Conservation (phyloP, 2,329 filamentous ascomycete species). For the Pezicula radicicola region DNA sequence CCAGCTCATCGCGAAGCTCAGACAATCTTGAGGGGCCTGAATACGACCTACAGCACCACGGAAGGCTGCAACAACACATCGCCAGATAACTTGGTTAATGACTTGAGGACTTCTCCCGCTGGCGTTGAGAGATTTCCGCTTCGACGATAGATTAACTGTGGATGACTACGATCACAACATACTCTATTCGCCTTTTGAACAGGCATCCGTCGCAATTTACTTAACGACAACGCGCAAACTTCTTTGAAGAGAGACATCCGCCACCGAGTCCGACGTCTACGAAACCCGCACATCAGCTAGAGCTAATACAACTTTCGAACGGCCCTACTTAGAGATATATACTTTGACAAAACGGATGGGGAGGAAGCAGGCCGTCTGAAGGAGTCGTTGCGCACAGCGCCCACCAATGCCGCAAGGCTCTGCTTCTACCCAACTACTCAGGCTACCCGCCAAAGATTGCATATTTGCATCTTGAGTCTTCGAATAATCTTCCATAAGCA, state of each 20-base stretch:
- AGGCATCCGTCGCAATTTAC: background rate
- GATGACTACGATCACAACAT: background rate
- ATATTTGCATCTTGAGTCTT: constrained; percentile 6
- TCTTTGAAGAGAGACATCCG: background rate
- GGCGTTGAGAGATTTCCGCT: constrained; percentile 4
- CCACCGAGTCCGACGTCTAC: background rate
- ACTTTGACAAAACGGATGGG: constrained; percentile 13
- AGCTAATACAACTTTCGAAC: background rate
- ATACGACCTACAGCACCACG: background rate
- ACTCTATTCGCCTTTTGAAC: background rate
- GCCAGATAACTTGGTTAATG: background rate
- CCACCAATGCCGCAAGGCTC: constrained; percentile 17
- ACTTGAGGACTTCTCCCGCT: constrained; percentile 3
- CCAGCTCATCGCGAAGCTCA: background rate
- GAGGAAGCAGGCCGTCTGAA: constrained; percentile 11
- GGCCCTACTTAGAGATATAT: background rate
- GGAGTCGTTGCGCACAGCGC: constrained; percentile 10
- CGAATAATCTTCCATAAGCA: constrained; percentile 1
- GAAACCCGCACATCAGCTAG: background rate
- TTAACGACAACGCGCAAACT: background rate
- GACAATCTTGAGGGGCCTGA: too few species aligned
- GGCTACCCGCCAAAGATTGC: constrained; percentile 16
- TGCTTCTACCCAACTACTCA: constrained; percentile 8
- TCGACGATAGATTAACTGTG: background rate
- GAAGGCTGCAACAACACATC: background rate